phyloP scores from a whole-genome alignment of 176 grass and related monocot genomes.

The Oryza glaberrima region DNA sequence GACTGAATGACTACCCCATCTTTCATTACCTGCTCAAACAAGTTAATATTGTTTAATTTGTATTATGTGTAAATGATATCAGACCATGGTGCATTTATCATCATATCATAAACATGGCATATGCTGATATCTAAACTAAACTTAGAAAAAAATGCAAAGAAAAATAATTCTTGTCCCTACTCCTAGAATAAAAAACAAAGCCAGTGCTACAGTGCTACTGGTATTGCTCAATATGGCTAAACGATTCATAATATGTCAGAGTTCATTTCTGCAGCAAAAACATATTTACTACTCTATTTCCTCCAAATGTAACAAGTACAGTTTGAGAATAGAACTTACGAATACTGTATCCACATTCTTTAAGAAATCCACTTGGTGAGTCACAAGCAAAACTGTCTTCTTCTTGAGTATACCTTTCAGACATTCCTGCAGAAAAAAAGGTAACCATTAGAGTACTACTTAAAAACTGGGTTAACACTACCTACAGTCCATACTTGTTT shows the following conservation, averaged over 20 bases:
- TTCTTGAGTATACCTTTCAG: constrained; percentile 60
- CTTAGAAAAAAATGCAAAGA: not conserved
- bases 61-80: not conserved
- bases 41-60: constrained; percentile 20
- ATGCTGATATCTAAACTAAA: not conserved
- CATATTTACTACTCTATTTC: not conserved
- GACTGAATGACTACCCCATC: constrained; percentile 71
- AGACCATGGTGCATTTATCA: not conserved
- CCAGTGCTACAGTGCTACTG: not conserved
- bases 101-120: not conserved
- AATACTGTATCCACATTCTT: constrained; percentile 62
- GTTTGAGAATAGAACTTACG: constrained; percentile 41
- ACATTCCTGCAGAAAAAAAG: constrained; percentile 58
- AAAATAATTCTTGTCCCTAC: constrained; percentile 5
- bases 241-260: not conserved
- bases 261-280: constrained; percentile 8
- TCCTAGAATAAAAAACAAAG: not conserved
- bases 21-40: constrained; percentile 70
- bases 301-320: not conserved
- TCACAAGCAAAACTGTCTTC: constrained; percentile 78
- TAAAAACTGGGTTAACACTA: not conserved
- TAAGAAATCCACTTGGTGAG: constrained; percentile 84
- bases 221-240: not conserved
- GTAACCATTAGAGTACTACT: not conserved
- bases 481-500: constrained; percentile 3